A percentile compares a stretch with the other conserved stretches of the same genome.
Conservation (phyloP, 2,329 filamentous ascomycete species). For the Fusarium sp. region DNA sequence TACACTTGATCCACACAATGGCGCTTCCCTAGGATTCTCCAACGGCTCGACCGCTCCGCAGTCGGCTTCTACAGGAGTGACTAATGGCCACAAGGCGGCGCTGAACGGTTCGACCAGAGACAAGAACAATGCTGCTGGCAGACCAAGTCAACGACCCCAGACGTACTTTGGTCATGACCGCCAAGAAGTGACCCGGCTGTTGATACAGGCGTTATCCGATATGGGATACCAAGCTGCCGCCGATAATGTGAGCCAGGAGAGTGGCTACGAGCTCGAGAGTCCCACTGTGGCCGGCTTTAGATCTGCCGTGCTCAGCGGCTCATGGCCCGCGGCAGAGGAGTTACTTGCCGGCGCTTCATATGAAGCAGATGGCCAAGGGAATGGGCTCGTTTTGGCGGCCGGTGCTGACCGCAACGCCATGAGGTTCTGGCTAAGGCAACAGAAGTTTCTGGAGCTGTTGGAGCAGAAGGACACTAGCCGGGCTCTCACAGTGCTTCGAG, state of each 20-base stretch:
- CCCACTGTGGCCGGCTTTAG: conserved; percentile 88
- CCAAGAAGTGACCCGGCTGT: conserved; percentile 90
- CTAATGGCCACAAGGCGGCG: conserved; percentile 62
- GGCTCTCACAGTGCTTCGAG: conserved; percentile 85
- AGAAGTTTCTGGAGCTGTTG: conserved; percentile 93
- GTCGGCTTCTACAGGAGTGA: conserved; percentile 37
- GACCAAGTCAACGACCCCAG: conserved; percentile 24
- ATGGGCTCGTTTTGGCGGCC: conserved; percentile 78
- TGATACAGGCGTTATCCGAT: conserved; percentile 91
- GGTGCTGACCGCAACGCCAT: conserved; percentile 82
- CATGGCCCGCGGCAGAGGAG: conserved; percentile 87
- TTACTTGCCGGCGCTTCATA: conserved; percentile 71
- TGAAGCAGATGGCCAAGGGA: conserved; percentile 50
- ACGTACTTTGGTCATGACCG: conserved; percentile 86
- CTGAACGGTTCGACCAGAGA: conserved; percentile 63
- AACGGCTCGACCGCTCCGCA: conserved; percentile 55
- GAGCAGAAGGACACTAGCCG: conserved; percentile 78
- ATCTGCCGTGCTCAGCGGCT: conserved; percentile 79
- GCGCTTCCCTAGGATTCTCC: conserved; percentile 54
- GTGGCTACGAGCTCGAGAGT: conserved; percentile 88
- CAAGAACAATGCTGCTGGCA: conserved; percentile 28
- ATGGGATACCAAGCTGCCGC: conserved; percentile 87
- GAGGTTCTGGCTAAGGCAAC: conserved; percentile 88
- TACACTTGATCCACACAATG: conserved; percentile 63
- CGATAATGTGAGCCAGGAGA: conserved; percentile 78